Conservation (phyloP, 202 grass and related monocot genomes). For the Thinopyrum obtusiflorum region DNA sequence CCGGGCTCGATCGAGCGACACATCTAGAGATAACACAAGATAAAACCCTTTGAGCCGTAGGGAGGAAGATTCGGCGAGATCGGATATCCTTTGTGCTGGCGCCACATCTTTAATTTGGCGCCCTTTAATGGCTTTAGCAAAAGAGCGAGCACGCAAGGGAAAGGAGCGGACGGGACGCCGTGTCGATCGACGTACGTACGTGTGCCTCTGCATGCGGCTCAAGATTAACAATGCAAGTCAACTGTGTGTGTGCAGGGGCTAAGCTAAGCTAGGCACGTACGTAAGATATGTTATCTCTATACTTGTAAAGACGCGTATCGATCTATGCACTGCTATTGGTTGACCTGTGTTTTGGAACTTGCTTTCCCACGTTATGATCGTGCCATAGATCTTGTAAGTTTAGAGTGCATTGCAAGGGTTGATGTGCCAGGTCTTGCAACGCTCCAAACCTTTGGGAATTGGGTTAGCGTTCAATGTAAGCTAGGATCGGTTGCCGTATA, state of each 20-base stretch:
- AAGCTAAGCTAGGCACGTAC: not conserved
- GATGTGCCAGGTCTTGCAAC: not conserved
- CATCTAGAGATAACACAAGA: conserved; percentile 8
- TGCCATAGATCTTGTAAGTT: not conserved
- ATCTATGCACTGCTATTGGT: not conserved
- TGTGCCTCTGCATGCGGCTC: not conserved
- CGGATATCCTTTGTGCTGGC: conserved; percentile 21
- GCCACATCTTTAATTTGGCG: conserved; percentile 30
- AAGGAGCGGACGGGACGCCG: conserved; percentile 14
- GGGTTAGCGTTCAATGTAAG: conserved; percentile 24
- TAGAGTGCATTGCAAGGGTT: conserved; percentile 23
- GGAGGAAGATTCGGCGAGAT: conserved; percentile 27
- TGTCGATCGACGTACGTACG: not conserved
- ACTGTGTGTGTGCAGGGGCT: not conserved
- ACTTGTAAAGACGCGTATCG: not conserved
- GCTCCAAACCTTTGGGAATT: conserved; percentile 19
- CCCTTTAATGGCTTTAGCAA: conserved; percentile 29
- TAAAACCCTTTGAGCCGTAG: not conserved
- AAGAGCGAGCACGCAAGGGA: conserved; percentile 20
- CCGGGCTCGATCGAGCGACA: not conserved
- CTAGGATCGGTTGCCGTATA: not conserved
- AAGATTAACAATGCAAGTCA: conserved; percentile 27
- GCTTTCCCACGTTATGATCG: not conserved
- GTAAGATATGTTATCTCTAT: not conserved
- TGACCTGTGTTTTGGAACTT: conserved; percentile 25